Base-by-base conservation (phyloP, 176 grass and related monocot species). In the Typha latifolia region DNA sequence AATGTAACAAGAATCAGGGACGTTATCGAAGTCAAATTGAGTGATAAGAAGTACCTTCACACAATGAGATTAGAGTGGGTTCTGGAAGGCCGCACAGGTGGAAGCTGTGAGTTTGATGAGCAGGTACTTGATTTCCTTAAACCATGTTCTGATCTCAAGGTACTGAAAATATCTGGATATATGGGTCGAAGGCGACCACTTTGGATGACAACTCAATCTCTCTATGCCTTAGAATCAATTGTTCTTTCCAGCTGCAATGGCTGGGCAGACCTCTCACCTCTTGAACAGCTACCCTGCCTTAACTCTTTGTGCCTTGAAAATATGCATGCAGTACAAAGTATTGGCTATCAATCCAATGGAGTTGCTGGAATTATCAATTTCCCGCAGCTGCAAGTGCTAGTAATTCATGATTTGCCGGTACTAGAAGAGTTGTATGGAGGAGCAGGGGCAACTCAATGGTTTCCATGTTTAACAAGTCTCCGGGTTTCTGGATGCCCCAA, bases 241-340 rank as follows among this genome's bases (percentile, higher is more conserved):
- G 27, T 1, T 63, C 37, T 87, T 31, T 29, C 61, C 49, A 62
- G 66, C 56, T 87, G 76, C 65, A 9, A 14, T 10, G 50, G 49
- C 0, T 66, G 77, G 66, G 18, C 77, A 15, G n/a, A 7, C 24
- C 85, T 88, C 56, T 81, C 81, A 14, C 63, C 81, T 68, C 64
- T 81, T 77, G 85, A 77, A n/a, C 69, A 74, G 24, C 53, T 88
- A 14, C 72, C 55, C 52, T 84, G 37, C 77, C 81, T 84, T 3
- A 68, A 77, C 15, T 64, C 72, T 66, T 81, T 88, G 12, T 70
- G 65, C 4, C 69, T 88, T 21, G 32, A 23, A 31, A 56, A 70
- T 32, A 14, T 88, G 81, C 0, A 71, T 29, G 72, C 49, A 4
- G 4, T 80, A 10, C 48, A 27, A 14, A 14, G 5, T 34, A 73